phyloP scores from a whole-genome alignment of 1,139 yeast species.

The Zhuliangozyma parablackwelliae region DNA sequence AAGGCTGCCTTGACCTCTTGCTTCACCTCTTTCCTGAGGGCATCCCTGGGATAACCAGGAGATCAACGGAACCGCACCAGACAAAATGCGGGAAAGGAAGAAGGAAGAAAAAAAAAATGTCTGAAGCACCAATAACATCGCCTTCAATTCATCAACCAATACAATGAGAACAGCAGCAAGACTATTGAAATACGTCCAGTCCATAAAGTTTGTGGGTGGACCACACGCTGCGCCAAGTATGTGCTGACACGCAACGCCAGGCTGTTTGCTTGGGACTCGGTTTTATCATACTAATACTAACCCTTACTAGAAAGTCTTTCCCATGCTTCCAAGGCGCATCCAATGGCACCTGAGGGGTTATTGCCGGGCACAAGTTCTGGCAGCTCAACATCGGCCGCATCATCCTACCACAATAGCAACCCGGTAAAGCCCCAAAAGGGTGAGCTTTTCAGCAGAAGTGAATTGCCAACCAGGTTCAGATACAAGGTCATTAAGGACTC shows the following conservation, averaged over 20 bases:
- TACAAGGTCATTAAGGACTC: constrained; percentile 54
- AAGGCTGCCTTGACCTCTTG: no score
- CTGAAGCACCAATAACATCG: no score
- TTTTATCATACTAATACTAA: constrained; percentile 16
- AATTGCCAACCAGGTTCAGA: constrained; percentile 68
- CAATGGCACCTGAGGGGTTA: constrained; percentile 50
- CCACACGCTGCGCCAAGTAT: constrained; percentile 39
- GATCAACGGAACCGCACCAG: no score
- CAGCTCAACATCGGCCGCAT: constrained; percentile 4
- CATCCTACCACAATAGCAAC: constrained; percentile 22
- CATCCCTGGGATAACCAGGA: no score
- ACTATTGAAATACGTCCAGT: constrained; percentile 45
- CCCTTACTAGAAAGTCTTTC: constrained; percentile 19
- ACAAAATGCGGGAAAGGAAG: no score
- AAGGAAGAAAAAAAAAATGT: no score
- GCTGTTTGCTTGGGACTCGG: no score
- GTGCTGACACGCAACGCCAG: constrained; percentile 5
- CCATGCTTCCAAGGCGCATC: constrained; percentile 33
- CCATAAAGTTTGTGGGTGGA: constrained; percentile 62
- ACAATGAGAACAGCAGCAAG: constrained; percentile 15
- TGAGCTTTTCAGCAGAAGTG: constrained; percentile 53
- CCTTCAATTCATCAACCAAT: no score
- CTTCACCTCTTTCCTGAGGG: neutral
- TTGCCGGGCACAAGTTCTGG: constrained; percentile 37
- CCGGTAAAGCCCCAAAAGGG: constrained; percentile 43